Evolutionary conservation across 208 protist genomes (phyloP), one percentile per base, ranked within the genome.

Genomic region (Leishmania braziliensis): DNA sequence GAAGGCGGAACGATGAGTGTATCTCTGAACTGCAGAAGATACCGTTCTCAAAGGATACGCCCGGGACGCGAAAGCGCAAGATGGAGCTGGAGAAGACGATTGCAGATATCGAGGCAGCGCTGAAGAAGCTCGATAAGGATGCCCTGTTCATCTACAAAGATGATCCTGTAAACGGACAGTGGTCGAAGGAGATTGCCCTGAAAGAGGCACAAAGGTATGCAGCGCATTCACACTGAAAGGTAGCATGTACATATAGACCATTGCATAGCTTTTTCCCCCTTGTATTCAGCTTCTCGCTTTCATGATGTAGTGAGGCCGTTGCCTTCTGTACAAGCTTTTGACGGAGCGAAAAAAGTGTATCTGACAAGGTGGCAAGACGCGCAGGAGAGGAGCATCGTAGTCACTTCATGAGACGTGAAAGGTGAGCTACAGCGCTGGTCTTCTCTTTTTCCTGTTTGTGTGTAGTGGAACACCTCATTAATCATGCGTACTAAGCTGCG

Each of bases 111-210:
- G 95, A 98, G 63, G 81, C 53, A 20, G 91, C 92, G 0, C 70
- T 98, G 60, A 87, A 82, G 62, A 97, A 97, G 82, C 77, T 98
- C 23, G 89, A 97, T 43, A 93, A 90, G 20, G 93, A 98, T 75
- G 90, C 91, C 53, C 86, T 98, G 14, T 96, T 96, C 78, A 82
- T 98, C 56, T 98, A 98, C 87, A 91, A 92, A 43, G 94, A 97
- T 79, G 92, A 96, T 70, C 93, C 92, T 36, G 90, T 91, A 14
- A 90, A 88, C 79, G 91, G 86, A 18, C 86, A 95, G 71, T 93
- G 90, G 89, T 86, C 90, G 4, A 98, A 96, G 68, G 90, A 89
- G 74, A 89, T 90, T 16, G 95, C 95, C 46, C 53, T 95, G 70
- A 86, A 96, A 58, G 95, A 95, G 51, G 93, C 95, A 29, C 88